These are phyloP conservation scores for Diaporthe sp. DNA, from an alignment of 2,329 filamentous ascomycete species.

Conservation along the genomic window DNA sequence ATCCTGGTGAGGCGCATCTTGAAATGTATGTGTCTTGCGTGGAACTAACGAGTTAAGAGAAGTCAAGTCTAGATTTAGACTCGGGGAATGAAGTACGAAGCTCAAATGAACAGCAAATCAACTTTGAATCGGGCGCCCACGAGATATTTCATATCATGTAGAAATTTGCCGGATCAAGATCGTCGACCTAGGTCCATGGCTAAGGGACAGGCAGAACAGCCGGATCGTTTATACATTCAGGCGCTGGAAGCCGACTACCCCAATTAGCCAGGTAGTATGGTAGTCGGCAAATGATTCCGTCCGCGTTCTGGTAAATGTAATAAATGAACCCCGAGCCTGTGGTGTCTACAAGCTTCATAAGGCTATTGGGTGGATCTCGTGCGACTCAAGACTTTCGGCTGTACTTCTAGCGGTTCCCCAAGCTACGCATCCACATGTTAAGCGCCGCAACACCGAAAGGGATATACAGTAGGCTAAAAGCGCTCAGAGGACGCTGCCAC, in stretches of 20 bases:
- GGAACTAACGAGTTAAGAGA: not conserved
- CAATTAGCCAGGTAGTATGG: not conserved
- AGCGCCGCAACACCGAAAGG: not conserved
- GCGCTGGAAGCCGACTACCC: not conserved
- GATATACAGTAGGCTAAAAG: not conserved
- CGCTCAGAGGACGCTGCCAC: not conserved
- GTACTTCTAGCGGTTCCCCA: not conserved
- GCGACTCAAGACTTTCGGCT: not conserved
- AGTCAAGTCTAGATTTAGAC: not conserved
- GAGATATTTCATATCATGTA: not conserved
- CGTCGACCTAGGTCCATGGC: not conserved
- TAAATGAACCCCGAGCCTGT: not conserved
- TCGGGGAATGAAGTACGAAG: not conserved
- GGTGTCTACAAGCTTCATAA: not conserved
- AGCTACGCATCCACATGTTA: not conserved
- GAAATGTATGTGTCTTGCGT: not conserved
- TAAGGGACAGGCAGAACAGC: not conserved
- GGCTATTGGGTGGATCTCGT: not conserved
- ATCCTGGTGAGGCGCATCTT: not conserved
- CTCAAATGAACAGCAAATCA: not conserved
- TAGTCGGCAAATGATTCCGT: not conserved
- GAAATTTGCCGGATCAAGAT: not conserved
- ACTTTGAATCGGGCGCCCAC: not conserved
- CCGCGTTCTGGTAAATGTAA: not conserved
- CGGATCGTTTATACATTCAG: conserved; percentile 3